Base-by-base conservation (phyloP, 2,329 filamentous ascomycete species). In the Clathrospora elynae region DNA sequence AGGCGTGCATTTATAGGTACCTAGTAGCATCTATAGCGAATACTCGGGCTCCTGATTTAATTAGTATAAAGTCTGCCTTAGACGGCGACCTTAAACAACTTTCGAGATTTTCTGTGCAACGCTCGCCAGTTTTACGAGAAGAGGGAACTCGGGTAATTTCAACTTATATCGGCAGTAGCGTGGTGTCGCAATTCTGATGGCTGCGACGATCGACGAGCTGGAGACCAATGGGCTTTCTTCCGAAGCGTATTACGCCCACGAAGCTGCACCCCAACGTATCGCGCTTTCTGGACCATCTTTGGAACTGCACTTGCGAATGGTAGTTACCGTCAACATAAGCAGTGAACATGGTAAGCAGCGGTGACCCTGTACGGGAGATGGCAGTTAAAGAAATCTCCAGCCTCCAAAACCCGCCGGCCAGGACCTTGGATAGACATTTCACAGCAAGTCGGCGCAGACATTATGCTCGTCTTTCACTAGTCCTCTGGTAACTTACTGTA, bases 381-480 rank as follows among this genome's bases (percentile, higher is more conserved):
- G 25, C 25, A 28, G 26, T 19, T 9, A 25, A 30, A 11, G 12
- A 18, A 18, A 31, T 18, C 18, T n/a, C 17, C 24, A 28, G 11
- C 16, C 34, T 26, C 23, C 20, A 23, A 23, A 23, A 23, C 20
- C 20, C 20, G 20, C 20, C n/a, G 12, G 17, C 14, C 22, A 35
- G 13, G 24, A 25, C 31, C 40, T 26, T 29, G 42, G 33, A 38
- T 20, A 32, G 35, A 34, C 32, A 44, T 51, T 36, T 20, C 33
- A 49, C 34, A 36, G 23, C 22, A 10, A 7, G 20, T 14, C n/a
- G 16, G 32, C 34, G 31, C 31, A 42, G 37, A 36, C 39, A 41
- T 30, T 42, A 46, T 46, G 32, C 36, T 38, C 35, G 35, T 41
- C 37, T 23, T 29, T 51, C 48, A 38, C 28, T 51, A 43, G 39